phyloP scores from a whole-genome alignment of 345 rosid species.

The Eucalyptus regnans region DNA sequence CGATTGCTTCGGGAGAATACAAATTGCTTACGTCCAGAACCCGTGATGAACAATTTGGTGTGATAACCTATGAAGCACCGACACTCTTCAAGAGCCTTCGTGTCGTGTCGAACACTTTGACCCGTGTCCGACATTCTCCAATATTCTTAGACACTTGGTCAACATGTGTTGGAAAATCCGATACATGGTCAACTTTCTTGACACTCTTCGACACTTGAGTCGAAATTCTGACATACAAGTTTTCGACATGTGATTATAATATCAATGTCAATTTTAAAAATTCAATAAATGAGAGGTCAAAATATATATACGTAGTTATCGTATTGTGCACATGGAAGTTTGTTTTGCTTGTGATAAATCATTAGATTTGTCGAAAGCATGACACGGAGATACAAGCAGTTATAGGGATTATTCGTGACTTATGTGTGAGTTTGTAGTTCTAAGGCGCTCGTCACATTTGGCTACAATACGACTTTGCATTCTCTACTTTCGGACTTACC shows the following conservation, averaged over 20 bases:
- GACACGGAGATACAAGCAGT: accelerated
- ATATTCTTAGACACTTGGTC: no score
- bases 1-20: not conserved
- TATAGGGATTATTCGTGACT: not conserved
- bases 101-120: no score
- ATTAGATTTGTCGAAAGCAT: not conserved
- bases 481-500: not conserved
- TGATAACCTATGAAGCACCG: not conserved
- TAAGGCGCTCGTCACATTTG: not conserved
- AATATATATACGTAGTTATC: not conserved
- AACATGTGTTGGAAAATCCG: no score
- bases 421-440: not conserved
- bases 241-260: no score
- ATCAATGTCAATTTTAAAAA: no score
- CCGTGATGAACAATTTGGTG: not conserved
- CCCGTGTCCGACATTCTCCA: no score
- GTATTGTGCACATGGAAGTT: not conserved
- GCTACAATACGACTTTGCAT: not conserved
- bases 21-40: not conserved
- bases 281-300: no score
- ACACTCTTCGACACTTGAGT: no score
- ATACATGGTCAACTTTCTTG: no score
- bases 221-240: no score
- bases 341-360: not conserved
- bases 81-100: no score